Percentiles rank a stretch among this genome's conserved stretches.
These are phyloP conservation scores for Penicillium roqueforti DNA, from an alignment of 495 filamentous ascomycete species.

Conservation along the genomic window DNA sequence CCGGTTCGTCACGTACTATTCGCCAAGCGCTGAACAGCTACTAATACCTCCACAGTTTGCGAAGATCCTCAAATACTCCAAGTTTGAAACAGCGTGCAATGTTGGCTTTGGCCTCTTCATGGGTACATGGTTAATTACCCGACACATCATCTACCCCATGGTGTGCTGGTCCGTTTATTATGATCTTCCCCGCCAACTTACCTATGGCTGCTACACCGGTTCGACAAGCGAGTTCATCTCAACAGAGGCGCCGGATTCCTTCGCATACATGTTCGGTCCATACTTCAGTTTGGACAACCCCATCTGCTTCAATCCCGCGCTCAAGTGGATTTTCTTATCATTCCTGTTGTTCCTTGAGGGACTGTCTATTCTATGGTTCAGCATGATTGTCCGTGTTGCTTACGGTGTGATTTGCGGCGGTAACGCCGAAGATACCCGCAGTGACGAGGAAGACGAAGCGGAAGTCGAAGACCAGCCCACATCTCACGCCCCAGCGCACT, in stretches of 20 bases:
- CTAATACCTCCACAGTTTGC: conserved; percentile 56
- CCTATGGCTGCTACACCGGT: conserved; percentile 66
- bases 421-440: conserved; percentile 80
- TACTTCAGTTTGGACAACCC: conserved; percentile 63
- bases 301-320: conserved; percentile 68
- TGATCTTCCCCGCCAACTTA: conserved; percentile 59
- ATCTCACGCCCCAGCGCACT: conserved; percentile 39
- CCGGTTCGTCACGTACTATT: conserved; percentile 56
- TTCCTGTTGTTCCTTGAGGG: conserved; percentile 74
- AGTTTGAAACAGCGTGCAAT: conserved; percentile 72
- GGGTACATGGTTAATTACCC: conserved; percentile 74
- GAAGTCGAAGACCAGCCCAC: conserved; percentile 41
- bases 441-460: conserved; percentile 76
- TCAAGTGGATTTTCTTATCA: conserved; percentile 71
- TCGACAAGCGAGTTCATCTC: conserved; percentile 51
- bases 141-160: conserved; percentile 73
- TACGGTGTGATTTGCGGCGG: conserved; percentile 67
- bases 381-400: conserved; percentile 79
- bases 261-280: conserved; percentile 61
- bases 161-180: conserved; percentile 77
- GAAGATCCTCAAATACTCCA: conserved; percentile 89
- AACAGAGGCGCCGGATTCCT: conserved; percentile 52
- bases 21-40: background rate
- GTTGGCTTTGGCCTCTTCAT: conserved; percentile 83
- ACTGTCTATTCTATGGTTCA: conserved; percentile 83